Evolutionary conservation across 495 filamentous ascomycete species (phyloP).

Genomic region (Neurospora cerealis): DNA sequence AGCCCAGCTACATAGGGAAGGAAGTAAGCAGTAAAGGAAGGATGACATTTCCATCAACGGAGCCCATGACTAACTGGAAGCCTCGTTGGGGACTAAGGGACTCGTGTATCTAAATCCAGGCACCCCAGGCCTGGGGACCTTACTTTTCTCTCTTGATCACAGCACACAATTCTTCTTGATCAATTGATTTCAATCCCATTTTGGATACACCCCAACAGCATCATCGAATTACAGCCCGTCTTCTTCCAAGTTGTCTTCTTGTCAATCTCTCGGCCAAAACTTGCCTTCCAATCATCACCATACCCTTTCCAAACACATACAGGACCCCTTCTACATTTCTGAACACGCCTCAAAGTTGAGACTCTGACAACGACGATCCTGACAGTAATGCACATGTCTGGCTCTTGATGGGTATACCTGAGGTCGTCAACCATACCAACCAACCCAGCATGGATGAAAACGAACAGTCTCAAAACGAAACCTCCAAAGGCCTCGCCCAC

Average conservation of each 20-base stretch:
- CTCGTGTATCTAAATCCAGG: background rate
- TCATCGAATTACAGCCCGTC: background rate
- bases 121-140: background rate
- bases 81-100: background rate
- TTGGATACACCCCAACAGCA: background rate
- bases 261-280: background rate
- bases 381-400: too few species aligned
- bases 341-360: too few species aligned
- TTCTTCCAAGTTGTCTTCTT: background rate
- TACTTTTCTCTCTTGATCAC: background rate
- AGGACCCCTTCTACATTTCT: too few species aligned
- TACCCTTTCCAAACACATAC: too few species aligned
- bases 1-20: background rate
- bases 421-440: too few species aligned
- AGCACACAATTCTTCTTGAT: background rate
- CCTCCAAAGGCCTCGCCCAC: background rate
- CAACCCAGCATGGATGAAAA: background rate
- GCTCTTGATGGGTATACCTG: too few species aligned
- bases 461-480: background rate
- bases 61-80: background rate
- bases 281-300: too few species aligned
- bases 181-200: background rate
- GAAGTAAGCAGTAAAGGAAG: background rate
- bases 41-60: background rate
- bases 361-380: too few species aligned